Evolutionary conservation across 73 alveolate genomes (phyloP).

Genomic region (Stentor coeruleus): DNA sequence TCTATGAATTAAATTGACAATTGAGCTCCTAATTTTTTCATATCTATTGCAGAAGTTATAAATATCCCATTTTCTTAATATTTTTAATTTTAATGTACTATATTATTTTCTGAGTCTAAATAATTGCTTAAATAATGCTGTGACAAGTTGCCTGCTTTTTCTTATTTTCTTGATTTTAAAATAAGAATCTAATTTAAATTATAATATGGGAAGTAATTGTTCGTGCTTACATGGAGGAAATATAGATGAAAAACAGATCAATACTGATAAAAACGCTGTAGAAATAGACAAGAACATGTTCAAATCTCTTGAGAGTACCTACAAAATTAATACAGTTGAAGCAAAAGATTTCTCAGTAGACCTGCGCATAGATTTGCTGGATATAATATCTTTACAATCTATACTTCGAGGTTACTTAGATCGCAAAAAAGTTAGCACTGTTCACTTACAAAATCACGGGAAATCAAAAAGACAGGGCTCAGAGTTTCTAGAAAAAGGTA

Average conservation of each 20-base stretch:
- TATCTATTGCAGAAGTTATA: too few species aligned
- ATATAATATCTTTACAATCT: neutral
- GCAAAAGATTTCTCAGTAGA: neutral
- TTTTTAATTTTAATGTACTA: too few species aligned
- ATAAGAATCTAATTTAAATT: neutral
- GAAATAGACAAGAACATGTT: neutral
- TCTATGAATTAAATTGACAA: slow-evolving; percentile 26
- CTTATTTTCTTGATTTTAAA: too few species aligned
- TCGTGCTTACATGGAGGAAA: neutral
- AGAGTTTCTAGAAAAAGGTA: too few species aligned
- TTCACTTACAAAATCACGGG: neutral
- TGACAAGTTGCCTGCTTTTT: too few species aligned
- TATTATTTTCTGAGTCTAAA: too few species aligned
- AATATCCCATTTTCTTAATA: too few species aligned
- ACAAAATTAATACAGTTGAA: too few species aligned
- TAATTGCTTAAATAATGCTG: too few species aligned
- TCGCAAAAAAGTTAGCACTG: neutral
- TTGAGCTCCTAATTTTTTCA: too few species aligned
- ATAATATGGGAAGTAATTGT: neutral
- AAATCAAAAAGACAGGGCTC: neutral
- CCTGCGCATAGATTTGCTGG: neutral
- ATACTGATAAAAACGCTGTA: neutral
- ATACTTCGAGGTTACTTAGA: slow-evolving; percentile 17
- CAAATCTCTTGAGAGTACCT: neutral
- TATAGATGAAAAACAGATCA: neutral